Evolutionary conservation across 352 stramenopile species (phyloP), one percentile per base, ranked within the genome.

Genomic region (Albugo candida): DNA sequence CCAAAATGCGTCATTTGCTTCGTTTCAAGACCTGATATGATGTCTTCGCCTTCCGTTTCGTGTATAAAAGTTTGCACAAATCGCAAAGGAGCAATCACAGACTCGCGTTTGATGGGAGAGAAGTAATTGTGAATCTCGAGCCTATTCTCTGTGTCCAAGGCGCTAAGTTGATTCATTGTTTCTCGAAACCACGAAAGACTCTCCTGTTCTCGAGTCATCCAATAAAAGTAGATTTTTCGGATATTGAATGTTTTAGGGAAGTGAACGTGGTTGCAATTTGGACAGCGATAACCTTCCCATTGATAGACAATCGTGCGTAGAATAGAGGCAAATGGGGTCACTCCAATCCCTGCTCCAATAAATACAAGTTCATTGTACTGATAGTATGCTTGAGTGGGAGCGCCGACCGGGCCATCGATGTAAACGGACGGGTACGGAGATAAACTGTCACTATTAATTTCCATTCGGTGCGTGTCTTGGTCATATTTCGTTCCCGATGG

Each of bases 101-200:
- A 60, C 5, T 81, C 54, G 13, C 60, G 54, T 54, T 81, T 85
- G 20, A 84, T 52, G 5, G 74, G 74, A 42, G 79, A 85, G 46
- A 82, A 82, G 50, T 83, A 92, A 51, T 85, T 80, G 57, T 87
- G 76, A 48, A 86, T 81, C 53, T 87, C 70, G 8, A 92, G 53
- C 4, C 75, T 63, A 41, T 79, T 65, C 42, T 84, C 74, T 31
- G 60, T 70, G 53, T 88, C 77, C 17, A 43, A 43, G 45, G 67
- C 63, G 35, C 61, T 72, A 38, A 89, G 56, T 44, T 86, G 61
- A 59, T 92, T 81, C 70, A 92, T 84, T 2, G 76, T 81, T 35
- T 83, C 69, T 0, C 56, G 67, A 38, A 92, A 92, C 79, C 76
- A 89, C 31, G 57, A 69, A 16, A 93, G 63, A 13, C 70, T 79